Percentiles rank a stretch among this genome's conserved stretches.
phyloP scores from a whole-genome alignment of 257 asterid genomes.

The Plantago major region DNA sequence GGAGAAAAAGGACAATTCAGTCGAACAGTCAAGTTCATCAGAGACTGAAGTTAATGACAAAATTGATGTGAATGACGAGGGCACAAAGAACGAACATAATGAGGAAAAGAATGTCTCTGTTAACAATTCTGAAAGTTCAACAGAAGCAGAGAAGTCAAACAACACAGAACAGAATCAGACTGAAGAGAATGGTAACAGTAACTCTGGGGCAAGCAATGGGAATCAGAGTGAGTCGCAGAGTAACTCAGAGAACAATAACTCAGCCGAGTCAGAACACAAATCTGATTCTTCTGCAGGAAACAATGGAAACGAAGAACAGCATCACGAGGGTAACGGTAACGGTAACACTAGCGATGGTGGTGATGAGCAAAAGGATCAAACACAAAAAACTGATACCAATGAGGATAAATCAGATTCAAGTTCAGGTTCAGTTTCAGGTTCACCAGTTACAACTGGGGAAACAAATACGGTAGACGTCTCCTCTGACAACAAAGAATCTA shows the following conservation, averaged over 20 bases:
- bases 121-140: constrained; percentile 24
- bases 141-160: constrained; percentile 29
- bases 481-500: constrained; percentile 17
- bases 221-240: constrained; percentile 18
- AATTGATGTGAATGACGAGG: constrained; percentile 28
- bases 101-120: constrained; percentile 22
- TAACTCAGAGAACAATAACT: constrained; percentile 21
- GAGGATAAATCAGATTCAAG: constrained; percentile 27
- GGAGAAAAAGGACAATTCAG: constrained; percentile 29
- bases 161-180: constrained; percentile 21
- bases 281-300: constrained; percentile 27
- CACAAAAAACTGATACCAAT: background rate
- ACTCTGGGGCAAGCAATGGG: constrained; percentile 17
- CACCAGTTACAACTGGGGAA: constrained; percentile 15
- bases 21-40: constrained; percentile 27
- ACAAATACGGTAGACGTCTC: constrained; percentile 17
- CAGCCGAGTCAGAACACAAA: constrained; percentile 17
- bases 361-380: background rate
- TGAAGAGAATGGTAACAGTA: constrained; percentile 14
- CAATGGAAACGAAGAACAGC: constrained; percentile 23
- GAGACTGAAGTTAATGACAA: constrained; percentile 27
- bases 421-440: constrained; percentile 18
- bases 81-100: constrained; percentile 19
- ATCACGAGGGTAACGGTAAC: constrained; percentile 9
- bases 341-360: constrained; percentile 20